phyloP scores from a whole-genome alignment of 768 basidiomycete genomes.

The Suillus brevipes region DNA sequence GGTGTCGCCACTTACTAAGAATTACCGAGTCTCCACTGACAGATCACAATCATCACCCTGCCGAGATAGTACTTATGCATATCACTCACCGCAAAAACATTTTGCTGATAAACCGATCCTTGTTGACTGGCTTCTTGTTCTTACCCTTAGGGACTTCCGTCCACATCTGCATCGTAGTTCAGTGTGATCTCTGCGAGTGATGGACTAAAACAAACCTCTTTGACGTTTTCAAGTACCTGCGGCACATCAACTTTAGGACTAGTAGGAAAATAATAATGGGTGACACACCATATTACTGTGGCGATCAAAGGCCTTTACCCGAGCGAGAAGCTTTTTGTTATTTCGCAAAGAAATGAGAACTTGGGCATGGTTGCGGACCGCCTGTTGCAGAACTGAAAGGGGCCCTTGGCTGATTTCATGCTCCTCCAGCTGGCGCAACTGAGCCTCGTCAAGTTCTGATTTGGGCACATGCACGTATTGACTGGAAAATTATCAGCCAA shows the following conservation, averaged over 20 bases:
- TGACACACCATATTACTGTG: constrained; percentile 94
- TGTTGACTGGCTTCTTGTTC: constrained; percentile 98
- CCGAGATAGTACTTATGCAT: constrained; percentile 7
- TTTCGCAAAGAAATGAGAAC: constrained; percentile 96
- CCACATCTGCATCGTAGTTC: constrained; percentile 78
- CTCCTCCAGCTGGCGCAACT: constrained; percentile 94
- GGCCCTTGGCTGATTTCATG: constrained; percentile 99
- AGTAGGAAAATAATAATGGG: neutral
- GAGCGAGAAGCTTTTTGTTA: constrained; percentile 95
- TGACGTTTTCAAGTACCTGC: constrained; percentile 95
- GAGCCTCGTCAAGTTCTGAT: constrained; percentile 96
- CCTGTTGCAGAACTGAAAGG: constrained; percentile 92
- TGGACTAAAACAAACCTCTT: constrained; percentile 65
- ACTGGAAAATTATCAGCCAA: constrained; percentile 43
- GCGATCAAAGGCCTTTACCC: constrained; percentile 98
- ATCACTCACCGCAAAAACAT: constrained; percentile 86
- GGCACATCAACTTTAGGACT: constrained; percentile 14
- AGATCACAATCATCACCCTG: constrained; percentile 14
- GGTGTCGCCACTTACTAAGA: constrained; percentile 63
- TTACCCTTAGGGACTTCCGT: constrained; percentile 97
- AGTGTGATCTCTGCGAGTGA: constrained; percentile 5
- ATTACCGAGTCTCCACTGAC: constrained; percentile 95
- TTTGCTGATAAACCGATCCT: constrained; percentile 99
- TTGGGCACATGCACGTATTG: constrained; percentile 97
- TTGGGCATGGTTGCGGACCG: constrained; percentile 96